Base-by-base conservation (phyloP, 202 grass and related monocot genomes). In the Musa balbisiana region DNA sequence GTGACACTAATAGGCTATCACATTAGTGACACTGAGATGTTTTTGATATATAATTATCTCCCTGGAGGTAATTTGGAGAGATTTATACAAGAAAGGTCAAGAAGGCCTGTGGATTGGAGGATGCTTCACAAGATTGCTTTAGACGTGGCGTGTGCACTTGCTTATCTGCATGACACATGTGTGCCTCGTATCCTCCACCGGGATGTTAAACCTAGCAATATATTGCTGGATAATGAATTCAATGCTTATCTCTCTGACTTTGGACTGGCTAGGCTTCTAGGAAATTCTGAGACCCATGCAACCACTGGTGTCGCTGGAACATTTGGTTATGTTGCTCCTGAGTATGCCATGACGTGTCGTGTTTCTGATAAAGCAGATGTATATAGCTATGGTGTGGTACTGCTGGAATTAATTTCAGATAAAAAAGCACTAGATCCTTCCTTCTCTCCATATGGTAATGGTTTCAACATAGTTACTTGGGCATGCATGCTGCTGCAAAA, bases 91-190 rank as follows among this genome's bases (percentile, higher is more conserved):
- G 89, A 96, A 85, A 92, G 92, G 81, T 86, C 49, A 3, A 96
- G 89, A 85, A 87, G 89, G 70, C 85, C 89, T 55, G 83, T 96
- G 52, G 82, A 92, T 78, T 96, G 92, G 92, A 89, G 87, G 86
- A 96, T 89, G 92, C 92, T 96, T 86, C 92, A 96, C 83, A 96
- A 96, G 85, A 96, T 96, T 83, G 89, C 89, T 80, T 83, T 96
- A 83, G 92, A 96, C 77, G 70, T 96, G 76, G 92, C 92, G 43
- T 86, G 85, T 58, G 92, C 92, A 82, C 89, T 96, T 64, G 85
- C 87, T 73, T 96, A 82, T 62, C 82, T 96, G 80, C 92, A 96
- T 72, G 89, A 96, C 76, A 84, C 67, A n/a, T 96, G 89, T 73
- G 82, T 92, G 56, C 92, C 92, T 17, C 89, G 92, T 2, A 96